These are phyloP conservation scores for Microbotryum intermedium DNA, from an alignment of 1,284 basidiomycete genomes.

Conservation along the genomic window DNA sequence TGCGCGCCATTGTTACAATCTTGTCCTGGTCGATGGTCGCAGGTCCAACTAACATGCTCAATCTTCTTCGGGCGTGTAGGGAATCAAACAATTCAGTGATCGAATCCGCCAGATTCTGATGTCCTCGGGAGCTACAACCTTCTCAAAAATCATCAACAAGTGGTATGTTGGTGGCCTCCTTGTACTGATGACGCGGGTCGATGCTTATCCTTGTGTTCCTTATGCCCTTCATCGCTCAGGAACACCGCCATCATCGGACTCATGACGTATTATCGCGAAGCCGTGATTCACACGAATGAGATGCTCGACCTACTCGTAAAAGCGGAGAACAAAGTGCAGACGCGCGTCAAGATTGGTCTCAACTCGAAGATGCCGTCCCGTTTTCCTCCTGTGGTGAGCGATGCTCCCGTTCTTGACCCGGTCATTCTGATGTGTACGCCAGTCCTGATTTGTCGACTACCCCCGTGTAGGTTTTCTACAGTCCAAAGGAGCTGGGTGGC, in stretches of 20 bases:
- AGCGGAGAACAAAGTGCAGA: slow-evolving; percentile 95
- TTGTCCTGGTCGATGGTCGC: slow-evolving; percentile 27
- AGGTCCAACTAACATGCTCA: slow-evolving; percentile 19
- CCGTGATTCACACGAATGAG: slow-evolving; percentile 78
- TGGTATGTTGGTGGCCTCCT: slow-evolving; percentile 36
- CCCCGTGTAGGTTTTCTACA: slow-evolving; percentile 60
- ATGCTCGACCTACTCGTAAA: slow-evolving; percentile 88
- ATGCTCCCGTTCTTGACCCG: not conserved
- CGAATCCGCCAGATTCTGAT: slow-evolving; percentile 78
- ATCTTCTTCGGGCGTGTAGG: slow-evolving; percentile 37
- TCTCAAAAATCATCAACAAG: slow-evolving; percentile 99
- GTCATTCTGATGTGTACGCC: not conserved
- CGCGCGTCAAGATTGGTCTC: slow-evolving; percentile 87
- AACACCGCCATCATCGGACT: slow-evolving; percentile 37
- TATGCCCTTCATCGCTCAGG: slow-evolving; percentile 9
- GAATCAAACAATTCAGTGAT: slow-evolving; percentile 93
- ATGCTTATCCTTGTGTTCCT: not conserved
- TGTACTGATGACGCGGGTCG: not conserved
- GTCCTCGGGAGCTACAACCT: slow-evolving; percentile 97
- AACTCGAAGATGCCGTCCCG: slow-evolving; percentile 99
- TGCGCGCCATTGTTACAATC: slow-evolving; percentile 12
- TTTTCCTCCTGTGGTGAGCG: slow-evolving; percentile 62
- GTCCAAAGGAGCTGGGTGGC: slow-evolving; percentile 75
- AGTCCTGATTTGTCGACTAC: slow-evolving; percentile 51
- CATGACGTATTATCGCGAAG: slow-evolving; percentile 82